Evolutionary conservation across 306 rosid genomes (phyloP).

Genomic region (Clitoria ternatea): DNA sequence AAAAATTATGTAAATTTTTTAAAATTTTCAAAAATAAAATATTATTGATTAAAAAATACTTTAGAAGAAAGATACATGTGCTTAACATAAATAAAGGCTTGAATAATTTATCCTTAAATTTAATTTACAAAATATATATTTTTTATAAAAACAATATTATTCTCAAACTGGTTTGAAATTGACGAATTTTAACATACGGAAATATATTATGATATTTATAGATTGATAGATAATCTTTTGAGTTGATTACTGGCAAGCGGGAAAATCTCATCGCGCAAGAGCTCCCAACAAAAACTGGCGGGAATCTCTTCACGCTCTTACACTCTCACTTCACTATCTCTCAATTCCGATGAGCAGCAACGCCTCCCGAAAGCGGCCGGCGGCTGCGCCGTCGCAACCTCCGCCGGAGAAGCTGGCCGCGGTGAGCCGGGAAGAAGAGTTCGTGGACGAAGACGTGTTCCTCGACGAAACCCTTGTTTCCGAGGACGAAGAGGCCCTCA

Average conservation of each 20-base stretch:
- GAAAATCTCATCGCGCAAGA: slow-evolving; percentile 9
- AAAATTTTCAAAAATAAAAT: too few relatives aligned
- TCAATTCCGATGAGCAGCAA: slow-evolving; percentile 28
- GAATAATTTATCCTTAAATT: too few relatives aligned
- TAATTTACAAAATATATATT: too few relatives aligned
- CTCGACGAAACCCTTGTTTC: slow-evolving; percentile 64
- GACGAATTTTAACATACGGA: too few relatives aligned
- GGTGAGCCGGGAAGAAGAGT: slow-evolving; percentile 65
- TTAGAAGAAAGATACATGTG: too few relatives aligned
- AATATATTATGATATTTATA: too few relatives aligned
- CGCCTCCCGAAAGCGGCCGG: slow-evolving; percentile 49
- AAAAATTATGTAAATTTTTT: too few relatives aligned
- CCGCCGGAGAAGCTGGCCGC: slow-evolving; percentile 52
- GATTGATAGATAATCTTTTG: too few relatives aligned
- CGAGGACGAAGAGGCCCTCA: slow-evolving; percentile 68
- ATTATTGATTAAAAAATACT: too few relatives aligned
- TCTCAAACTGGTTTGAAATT: too few relatives aligned
- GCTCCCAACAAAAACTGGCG: slow-evolving; percentile 44
- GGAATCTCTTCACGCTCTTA: slow-evolving; percentile 30
- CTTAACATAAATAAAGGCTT: too few relatives aligned
- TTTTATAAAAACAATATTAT: too few relatives aligned
- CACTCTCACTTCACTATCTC: neutral
- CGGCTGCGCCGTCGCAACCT: slow-evolving; percentile 42
- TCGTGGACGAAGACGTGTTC: slow-evolving; percentile 86
- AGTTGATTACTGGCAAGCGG: slow-evolving; percentile 31